A percentile compares a stretch with the other conserved stretches of the same genome.
These are phyloP conservation scores for Thalassiosira hispida DNA, from an alignment of 352 stramenopile genomes.

Conservation along the genomic window DNA sequence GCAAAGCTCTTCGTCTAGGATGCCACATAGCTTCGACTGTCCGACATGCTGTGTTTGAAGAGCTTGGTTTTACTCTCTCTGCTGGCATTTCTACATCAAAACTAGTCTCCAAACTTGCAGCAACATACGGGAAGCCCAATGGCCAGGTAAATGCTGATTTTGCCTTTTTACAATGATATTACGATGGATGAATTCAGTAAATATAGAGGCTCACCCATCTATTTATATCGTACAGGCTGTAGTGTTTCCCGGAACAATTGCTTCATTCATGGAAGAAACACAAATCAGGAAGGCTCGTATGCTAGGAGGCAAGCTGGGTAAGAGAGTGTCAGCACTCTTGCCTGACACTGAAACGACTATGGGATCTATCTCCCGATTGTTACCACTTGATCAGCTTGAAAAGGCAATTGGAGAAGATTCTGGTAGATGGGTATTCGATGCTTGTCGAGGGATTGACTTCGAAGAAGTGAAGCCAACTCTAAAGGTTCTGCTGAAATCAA, in stretches of 20 bases:
- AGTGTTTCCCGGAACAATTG: constrained; percentile 61
- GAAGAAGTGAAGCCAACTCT: constrained; percentile 72
- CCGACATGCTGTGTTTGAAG: constrained; percentile 57
- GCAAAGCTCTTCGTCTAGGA: constrained; percentile 49
- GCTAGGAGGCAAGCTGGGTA: constrained; percentile 80
- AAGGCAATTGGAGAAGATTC: constrained; percentile 62
- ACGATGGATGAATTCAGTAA: too few relatives aligned
- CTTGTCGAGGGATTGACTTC: constrained; percentile 64
- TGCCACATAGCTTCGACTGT: constrained; percentile 64
- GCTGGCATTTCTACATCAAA: constrained; percentile 80
- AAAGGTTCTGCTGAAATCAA: constrained; percentile 74
- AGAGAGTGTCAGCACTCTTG: constrained; percentile 46
- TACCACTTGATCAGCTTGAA: constrained; percentile 67
- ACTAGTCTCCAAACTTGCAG: constrained; percentile 78
- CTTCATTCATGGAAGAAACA: constrained; percentile 68
- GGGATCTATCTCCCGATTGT: constrained; percentile 60
- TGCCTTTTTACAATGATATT: constrained; percentile 6
- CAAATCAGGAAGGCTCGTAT: constrained; percentile 77
- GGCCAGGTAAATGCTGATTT: constrained; percentile 52
- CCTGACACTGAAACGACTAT: constrained; percentile 61
- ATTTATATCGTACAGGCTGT: constrained; percentile 51
- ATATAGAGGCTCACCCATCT: background rate
- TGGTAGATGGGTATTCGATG: constrained; percentile 71
- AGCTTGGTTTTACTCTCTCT: constrained; percentile 80
- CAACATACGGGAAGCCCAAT: constrained; percentile 81